Conservation (phyloP, 2,329 filamentous ascomycete species). For the Niveomyces coronatus region DNA sequence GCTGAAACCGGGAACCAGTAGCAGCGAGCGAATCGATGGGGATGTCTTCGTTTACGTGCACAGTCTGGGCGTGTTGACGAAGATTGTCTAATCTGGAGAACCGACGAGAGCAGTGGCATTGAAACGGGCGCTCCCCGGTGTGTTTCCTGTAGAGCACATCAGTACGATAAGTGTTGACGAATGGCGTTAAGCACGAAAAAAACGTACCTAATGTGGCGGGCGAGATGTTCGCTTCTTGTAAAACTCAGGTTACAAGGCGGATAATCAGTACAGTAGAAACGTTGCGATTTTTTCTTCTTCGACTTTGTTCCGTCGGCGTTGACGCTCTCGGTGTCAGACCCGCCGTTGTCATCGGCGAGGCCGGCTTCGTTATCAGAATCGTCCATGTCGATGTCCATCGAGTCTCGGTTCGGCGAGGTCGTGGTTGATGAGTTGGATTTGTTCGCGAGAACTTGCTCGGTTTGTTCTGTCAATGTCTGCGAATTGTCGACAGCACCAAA, state of each 20-base stretch:
- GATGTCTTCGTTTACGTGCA: conserved; percentile 96
- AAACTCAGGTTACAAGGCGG: conserved; percentile 92
- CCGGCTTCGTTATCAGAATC: conserved; percentile 57
- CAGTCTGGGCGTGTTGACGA: conserved; percentile 92
- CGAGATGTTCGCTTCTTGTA: conserved; percentile 89
- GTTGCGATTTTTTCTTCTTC: conserved; percentile 94
- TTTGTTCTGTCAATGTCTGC: conserved; percentile 36
- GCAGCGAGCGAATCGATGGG: conserved; percentile 88
- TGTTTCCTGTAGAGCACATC: conserved; percentile 58
- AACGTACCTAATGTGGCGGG: conserved; percentile 75
- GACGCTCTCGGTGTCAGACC: conserved; percentile 56
- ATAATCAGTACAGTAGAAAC: conserved; percentile 93
- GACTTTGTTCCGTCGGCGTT: conserved; percentile 57
- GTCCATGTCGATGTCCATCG: conserved; percentile 66
- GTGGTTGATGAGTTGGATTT: conserved; percentile 33
- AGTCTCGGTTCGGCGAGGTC: conserved; percentile 38
- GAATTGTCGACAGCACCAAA: conserved; percentile 33
- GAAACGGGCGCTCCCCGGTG: conserved; percentile 91
- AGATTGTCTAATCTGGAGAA: conserved; percentile 94
- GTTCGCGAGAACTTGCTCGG: conserved; percentile 1
- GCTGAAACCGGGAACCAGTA: conserved; percentile 81
- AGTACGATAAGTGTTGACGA: neutral
- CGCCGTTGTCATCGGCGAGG: conserved; percentile 34
- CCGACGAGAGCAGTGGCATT: conserved; percentile 86
- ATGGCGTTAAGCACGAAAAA: neutral